These are phyloP conservation scores for Wickerhamomyces xylosicus DNA, from an alignment of 805 yeast species.

Conservation along the genomic window DNA sequence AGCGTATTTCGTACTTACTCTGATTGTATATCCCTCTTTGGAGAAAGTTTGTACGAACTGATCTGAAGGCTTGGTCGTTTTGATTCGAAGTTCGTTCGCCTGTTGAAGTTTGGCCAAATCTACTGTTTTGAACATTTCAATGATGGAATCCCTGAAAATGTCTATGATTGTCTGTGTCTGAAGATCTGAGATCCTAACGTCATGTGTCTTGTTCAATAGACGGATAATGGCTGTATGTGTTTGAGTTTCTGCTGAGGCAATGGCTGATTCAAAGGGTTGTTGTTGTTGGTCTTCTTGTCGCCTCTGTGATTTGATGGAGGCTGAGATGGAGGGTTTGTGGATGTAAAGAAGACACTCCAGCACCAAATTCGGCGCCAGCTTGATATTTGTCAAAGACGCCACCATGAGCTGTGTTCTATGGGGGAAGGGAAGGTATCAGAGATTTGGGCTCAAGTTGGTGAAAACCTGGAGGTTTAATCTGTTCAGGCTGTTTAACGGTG, in stretches of 20 bases:
- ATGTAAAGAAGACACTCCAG: neutral
- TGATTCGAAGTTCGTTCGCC: neutral
- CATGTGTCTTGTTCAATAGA: neutral
- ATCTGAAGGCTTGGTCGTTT: neutral
- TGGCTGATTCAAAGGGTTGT: slow-evolving; percentile 8
- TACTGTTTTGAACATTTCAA: neutral
- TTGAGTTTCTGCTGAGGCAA: slow-evolving; percentile 11
- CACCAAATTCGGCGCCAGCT: neutral
- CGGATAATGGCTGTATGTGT: slow-evolving; percentile 12
- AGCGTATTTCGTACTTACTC: neutral
- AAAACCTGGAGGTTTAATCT: too few species aligned
- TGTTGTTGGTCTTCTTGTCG: neutral
- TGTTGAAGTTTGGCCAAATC: neutral
- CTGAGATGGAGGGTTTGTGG: neutral
- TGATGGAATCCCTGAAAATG: slow-evolving; percentile 2
- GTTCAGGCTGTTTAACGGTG: too few species aligned
- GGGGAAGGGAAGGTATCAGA: too few species aligned
- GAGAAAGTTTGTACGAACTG: neutral
- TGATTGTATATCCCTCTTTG: neutral
- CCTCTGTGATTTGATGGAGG: neutral
- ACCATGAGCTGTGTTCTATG: too few species aligned
- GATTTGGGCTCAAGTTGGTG: too few species aligned
- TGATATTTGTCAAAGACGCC: neutral
- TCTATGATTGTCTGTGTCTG: neutral
- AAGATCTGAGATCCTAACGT: neutral